Conservation (phyloP, 1,284 basidiomycete genomes). For the Agaricales sp. region DNA sequence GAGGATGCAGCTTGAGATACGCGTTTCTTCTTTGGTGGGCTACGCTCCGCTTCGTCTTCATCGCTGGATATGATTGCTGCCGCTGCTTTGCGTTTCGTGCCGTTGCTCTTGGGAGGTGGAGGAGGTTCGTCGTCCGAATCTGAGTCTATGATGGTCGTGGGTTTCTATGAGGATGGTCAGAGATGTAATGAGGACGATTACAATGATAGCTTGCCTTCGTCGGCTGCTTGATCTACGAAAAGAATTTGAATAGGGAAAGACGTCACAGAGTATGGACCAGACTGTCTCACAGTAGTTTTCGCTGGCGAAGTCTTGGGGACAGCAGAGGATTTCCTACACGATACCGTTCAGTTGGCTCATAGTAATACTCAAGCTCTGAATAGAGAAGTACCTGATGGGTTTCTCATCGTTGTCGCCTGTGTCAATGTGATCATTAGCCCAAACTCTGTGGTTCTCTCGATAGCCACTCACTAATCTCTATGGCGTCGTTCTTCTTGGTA, state of each 20-base stretch:
- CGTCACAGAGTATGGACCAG: neutral
- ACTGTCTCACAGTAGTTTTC: neutral
- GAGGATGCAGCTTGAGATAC: conserved; percentile 18
- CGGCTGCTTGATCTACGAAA: conserved; percentile 1
- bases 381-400: neutral
- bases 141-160: conserved; percentile 2
- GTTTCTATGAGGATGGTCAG: conserved; percentile 7
- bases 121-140: conserved; percentile 1
- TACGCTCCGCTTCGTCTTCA: conserved; percentile 19
- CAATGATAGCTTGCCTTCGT: conserved; percentile 2
- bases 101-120: conserved; percentile 4
- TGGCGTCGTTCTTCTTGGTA: conserved; percentile 15
- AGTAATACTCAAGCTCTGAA: neutral
- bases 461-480: conserved; percentile 24
- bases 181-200: neutral
- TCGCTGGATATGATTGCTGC: conserved; percentile 20
- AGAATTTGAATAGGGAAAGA: neutral
- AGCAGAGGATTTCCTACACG: neutral
- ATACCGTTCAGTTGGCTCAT: neutral
- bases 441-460: too few relatives aligned
- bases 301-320: neutral
- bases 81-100: conserved; percentile 22
- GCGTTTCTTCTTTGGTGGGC: conserved; percentile 34
- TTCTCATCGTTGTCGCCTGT: too few relatives aligned
- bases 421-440: too few relatives aligned